phyloP scores from a whole-genome alignment of 345 rosid species.

The Triadica sebifera region DNA sequence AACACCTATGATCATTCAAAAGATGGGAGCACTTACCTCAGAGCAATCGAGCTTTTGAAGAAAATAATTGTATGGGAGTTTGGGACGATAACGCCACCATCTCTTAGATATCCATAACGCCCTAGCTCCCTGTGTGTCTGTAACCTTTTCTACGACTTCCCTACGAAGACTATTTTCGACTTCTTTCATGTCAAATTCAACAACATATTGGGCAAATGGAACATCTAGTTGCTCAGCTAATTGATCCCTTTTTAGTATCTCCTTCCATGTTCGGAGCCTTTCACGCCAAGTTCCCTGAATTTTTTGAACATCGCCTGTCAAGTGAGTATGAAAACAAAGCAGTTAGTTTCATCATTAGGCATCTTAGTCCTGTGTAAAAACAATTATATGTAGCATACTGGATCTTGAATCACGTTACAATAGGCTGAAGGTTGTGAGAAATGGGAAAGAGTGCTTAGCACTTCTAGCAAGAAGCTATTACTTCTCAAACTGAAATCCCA shows the following conservation, averaged over 20 bases:
- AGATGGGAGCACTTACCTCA: slow-evolving; percentile 48
- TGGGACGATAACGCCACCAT: slow-evolving; percentile 98
- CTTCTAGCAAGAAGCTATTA: not conserved
- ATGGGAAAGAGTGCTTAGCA: not conserved
- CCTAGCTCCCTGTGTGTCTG: slow-evolving; percentile 64
- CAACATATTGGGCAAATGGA: slow-evolving; percentile 65
- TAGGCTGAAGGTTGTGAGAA: not conserved
- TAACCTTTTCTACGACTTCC: slow-evolving; percentile 61
- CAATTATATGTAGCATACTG: not conserved
- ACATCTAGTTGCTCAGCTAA: slow-evolving; percentile 61
- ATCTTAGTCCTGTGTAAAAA: not conserved
- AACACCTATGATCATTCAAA: not conserved
- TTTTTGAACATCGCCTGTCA: slow-evolving; percentile 46
- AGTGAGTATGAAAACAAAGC: slow-evolving; percentile 14
- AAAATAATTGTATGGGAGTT: slow-evolving; percentile 84
- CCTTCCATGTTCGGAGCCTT: slow-evolving; percentile 72
- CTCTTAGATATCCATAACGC: slow-evolving; percentile 96
- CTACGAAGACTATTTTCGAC: slow-evolving; percentile 90
- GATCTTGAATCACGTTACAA: not conserved
- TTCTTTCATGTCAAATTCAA: slow-evolving; percentile 95
- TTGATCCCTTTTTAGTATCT: slow-evolving; percentile 63
- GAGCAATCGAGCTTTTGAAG: slow-evolving; percentile 88
- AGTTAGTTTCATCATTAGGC: not conserved
- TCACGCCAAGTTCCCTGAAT: slow-evolving; percentile 65
- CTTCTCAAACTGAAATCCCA: not conserved